Conservation (phyloP, 1,139 yeast genomes). For the Kazachstania sp. region DNA sequence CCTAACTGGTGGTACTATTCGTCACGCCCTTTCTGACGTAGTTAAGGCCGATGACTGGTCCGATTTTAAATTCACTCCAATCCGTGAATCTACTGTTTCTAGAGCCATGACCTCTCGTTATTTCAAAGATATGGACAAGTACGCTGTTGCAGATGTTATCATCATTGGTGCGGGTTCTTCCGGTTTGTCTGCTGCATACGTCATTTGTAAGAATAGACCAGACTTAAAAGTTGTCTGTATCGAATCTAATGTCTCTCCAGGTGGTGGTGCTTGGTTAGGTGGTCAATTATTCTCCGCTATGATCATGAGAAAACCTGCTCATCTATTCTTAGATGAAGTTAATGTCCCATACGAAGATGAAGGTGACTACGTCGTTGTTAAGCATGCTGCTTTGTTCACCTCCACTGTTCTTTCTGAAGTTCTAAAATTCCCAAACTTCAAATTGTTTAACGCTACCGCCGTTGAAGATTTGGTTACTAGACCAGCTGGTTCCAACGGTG, state of each 20-base stretch:
- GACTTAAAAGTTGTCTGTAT: conserved; percentile 67
- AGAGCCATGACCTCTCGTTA: conserved; percentile 76
- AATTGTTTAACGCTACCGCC: conserved; percentile 72
- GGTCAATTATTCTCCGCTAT: conserved; percentile 75
- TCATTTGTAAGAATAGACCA: conserved; percentile 65
- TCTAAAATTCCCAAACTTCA: conserved; percentile 62
- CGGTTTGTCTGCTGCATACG: conserved; percentile 68
- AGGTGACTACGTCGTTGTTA: conserved; percentile 72
- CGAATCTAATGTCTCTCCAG: conserved; percentile 68
- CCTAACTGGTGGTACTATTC: conserved; percentile 26
- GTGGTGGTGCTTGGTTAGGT: conserved; percentile 77
- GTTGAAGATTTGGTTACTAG: conserved; percentile 76
- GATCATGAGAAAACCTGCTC: conserved; percentile 75
- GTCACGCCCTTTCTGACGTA: conserved; percentile 34
- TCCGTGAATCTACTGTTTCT: conserved; percentile 73
- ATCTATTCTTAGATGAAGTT: conserved; percentile 55
- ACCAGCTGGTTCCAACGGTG: conserved; percentile 46
- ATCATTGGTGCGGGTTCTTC: conserved; percentile 77
- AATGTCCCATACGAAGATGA: conserved; percentile 67
- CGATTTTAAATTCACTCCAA: conserved; percentile 58
- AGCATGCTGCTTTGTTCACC: conserved; percentile 73
- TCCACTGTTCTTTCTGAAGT: conserved; percentile 66
- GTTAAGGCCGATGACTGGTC: conserved; percentile 49
- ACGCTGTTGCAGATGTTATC: conserved; percentile 66
- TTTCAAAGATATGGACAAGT: conserved; percentile 64